Base-by-base conservation (phyloP, 495 filamentous ascomycete genomes). In the Penicillium coffeae region DNA sequence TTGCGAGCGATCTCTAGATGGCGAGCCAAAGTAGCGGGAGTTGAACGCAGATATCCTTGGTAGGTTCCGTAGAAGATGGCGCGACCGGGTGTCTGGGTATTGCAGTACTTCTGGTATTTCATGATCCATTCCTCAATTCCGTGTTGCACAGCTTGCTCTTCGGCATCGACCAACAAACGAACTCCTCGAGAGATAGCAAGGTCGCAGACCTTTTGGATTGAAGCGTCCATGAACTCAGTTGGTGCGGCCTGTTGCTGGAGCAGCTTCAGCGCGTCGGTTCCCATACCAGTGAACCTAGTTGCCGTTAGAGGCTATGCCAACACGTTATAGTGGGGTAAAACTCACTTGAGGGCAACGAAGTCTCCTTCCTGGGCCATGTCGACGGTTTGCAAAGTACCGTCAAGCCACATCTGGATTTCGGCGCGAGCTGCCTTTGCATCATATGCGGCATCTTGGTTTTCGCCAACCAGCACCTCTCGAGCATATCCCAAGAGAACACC, bases 121-220 rank as follows among this genome's bases (percentile, higher is more conserved):
- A 93, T 70, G 3, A 85, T 86, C 92, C 92, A 97, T 43, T 78
- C 73, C 65, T 96, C 86, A 52, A 96, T 91, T 7, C 91, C 90
- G 8, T 73, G 74, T 64, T 96, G 90, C 12, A 94, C 74, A 9
- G 80, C 78, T 51, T 82, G 79, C 62, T 96, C 90, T 66, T 97
- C 92, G 5, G 92, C 92, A 58, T 95, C 92, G 43, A 95, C 86
- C 3, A 96, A 75, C n/a, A 97, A 70, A 14, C 78, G 75, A 20
- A 95, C 83, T 21, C 85, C 80, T 42, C 81, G 81, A 20, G 78
- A 74, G 9, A 78, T 72, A 0, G 92, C 92, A 8, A 88, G 74
- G 36, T 87, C 73, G 64, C 92, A 97, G 21, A 95, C 84, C 41
- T 79, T 64, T 49, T 80, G 74, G 54, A 94, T 92, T 8, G 88